Evolutionary conservation across 2,329 filamentous ascomycete species (phyloP).

Genomic region (Juglanconis juglandina): DNA sequence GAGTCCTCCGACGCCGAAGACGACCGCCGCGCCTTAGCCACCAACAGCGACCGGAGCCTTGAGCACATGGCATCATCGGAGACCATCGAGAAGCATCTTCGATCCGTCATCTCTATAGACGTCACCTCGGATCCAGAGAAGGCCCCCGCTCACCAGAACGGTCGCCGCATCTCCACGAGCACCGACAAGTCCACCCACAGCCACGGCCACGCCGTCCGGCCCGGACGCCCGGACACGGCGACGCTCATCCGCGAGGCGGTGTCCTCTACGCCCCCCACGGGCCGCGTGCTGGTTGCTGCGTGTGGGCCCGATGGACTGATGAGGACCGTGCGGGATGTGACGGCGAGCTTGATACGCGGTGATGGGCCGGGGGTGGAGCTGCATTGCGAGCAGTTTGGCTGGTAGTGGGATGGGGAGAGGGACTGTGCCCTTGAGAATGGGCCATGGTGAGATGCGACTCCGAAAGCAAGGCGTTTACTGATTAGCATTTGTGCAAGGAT

Average conservation of each 20-base stretch:
- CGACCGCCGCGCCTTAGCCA: conserved; percentile 6
- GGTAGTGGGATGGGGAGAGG: conserved; percentile 25
- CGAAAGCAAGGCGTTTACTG: no score
- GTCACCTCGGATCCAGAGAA: conserved; percentile 7
- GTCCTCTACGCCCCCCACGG: conserved; percentile 26
- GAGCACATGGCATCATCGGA: conserved; percentile 14
- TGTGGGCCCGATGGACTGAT: conserved; percentile 47
- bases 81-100: neutral
- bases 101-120: neutral
- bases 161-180: neutral
- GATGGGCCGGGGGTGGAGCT: conserved; percentile 48
- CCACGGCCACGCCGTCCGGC: conserved; percentile 27
- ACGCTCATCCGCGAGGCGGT: conserved; percentile 37
- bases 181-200: conserved; percentile 13
- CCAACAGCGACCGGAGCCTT: conserved; percentile 9
- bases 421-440: no score
- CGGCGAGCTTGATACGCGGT: conserved; percentile 39
- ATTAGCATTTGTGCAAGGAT: no score
- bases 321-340: conserved; percentile 40
- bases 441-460: no score
- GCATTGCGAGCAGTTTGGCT: conserved; percentile 48
- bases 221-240: conserved; percentile 40
- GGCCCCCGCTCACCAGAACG: neutral
- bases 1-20: conserved; percentile 4
- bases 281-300: conserved; percentile 43